Evolutionary conservation across 441 rosid genomes (phyloP).

Genomic region (Adansonia grandidieri): DNA sequence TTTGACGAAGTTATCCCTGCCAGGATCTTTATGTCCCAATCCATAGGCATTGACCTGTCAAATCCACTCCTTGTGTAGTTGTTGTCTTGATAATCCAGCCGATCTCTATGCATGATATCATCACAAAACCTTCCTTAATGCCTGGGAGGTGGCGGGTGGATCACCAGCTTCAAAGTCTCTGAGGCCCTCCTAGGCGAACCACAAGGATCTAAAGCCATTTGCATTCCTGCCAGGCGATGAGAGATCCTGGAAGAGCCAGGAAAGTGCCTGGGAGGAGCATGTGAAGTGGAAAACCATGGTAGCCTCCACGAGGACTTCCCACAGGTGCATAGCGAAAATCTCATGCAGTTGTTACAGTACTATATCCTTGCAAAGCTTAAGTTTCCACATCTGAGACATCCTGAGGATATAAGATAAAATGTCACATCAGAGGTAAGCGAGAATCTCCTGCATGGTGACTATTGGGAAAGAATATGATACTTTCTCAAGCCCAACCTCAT

Average conservation of each 20-base stretch:
- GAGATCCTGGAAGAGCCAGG: not conserved
- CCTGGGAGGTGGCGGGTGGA: slow-evolving; percentile 52
- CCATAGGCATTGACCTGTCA: slow-evolving; percentile 58
- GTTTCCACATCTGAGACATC: not conserved
- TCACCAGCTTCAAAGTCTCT: slow-evolving; percentile 29
- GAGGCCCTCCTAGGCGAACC: slow-evolving; percentile 15
- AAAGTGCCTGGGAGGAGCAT: slow-evolving; percentile 5
- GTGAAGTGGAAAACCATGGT: not conserved
- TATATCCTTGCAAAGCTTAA: slow-evolving; percentile 9
- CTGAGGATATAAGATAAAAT: not conserved
- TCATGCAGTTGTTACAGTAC: slow-evolving; percentile 12
- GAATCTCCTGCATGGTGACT: too few species aligned
- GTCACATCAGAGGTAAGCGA: not conserved
- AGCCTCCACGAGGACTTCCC: slow-evolving; percentile 12
- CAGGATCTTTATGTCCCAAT: slow-evolving; percentile 62
- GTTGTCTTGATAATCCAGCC: slow-evolving; percentile 55
- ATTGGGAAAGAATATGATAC: not conserved
- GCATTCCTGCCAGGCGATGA: slow-evolving; percentile 34
- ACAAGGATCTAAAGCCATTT: slow-evolving; percentile 23
- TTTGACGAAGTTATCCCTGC: slow-evolving; percentile 53
- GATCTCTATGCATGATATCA: slow-evolving; percentile 55
- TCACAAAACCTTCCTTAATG: slow-evolving; percentile 67
- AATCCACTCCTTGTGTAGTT: slow-evolving; percentile 61
- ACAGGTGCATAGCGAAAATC: not conserved
- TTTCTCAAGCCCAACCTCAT: slow-evolving; percentile 30